phyloP scores from a whole-genome alignment of 2,329 filamentous ascomycete genomes.

The Cytospora piceicola region DNA sequence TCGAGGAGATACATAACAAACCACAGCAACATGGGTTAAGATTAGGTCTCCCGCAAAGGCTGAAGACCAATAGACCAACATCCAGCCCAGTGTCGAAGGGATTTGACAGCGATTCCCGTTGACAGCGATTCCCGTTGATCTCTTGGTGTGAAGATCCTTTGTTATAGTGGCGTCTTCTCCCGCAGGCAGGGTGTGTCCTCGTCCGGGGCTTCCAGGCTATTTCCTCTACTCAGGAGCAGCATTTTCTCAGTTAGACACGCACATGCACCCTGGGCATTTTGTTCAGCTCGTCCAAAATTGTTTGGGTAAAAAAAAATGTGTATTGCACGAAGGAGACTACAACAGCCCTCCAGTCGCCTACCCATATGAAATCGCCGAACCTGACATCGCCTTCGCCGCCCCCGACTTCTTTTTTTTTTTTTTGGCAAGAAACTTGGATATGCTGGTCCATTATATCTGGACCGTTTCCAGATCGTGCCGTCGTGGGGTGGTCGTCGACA shows the following conservation, averaged over 20 bases:
- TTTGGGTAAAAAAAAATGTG: conserved; percentile 27
- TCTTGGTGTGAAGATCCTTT: too few species aligned
- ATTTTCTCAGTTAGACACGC: not conserved
- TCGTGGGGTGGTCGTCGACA: conserved; percentile 24
- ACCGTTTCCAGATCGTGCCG: not conserved
- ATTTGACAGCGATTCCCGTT: not conserved
- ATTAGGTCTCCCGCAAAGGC: conserved; percentile 4
- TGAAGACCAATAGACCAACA: not conserved
- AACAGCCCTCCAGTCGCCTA: conserved; percentile 9
- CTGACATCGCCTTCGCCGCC: conserved; percentile 11
- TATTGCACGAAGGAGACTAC: conserved; percentile 16
- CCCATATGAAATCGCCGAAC: conserved; percentile 30
- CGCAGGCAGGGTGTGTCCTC: not conserved
- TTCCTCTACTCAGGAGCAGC: not conserved
- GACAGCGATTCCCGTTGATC: not conserved
- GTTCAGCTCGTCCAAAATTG: not conserved
- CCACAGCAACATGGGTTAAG: conserved; percentile 5
- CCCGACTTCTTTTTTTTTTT: too few species aligned
- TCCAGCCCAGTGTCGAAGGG: not conserved
- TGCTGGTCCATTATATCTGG: not conserved
- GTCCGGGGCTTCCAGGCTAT: not conserved
- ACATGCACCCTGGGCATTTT: not conserved
- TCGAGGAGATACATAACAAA: conserved; percentile 18
- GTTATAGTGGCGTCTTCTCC: not conserved
- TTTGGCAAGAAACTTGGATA: not conserved